Conservation (phyloP, 768 basidiomycete species). For the Hypholoma sublateritium region DNA sequence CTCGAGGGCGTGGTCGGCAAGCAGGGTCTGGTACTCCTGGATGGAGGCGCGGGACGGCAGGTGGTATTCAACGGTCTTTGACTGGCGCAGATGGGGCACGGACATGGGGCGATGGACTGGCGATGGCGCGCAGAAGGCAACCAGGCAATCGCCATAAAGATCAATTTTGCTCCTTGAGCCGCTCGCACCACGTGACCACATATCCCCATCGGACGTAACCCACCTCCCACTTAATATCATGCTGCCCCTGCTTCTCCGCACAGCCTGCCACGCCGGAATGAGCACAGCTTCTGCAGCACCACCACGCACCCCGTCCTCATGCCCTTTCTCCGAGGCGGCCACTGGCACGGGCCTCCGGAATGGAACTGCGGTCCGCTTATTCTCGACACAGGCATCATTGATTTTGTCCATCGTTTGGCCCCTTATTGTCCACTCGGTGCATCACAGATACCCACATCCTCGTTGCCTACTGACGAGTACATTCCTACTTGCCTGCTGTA, state of each 20-base stretch:
- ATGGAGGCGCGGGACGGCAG: conserved; percentile 73
- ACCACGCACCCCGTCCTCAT: too few relatives aligned
- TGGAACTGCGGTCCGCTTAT: too few relatives aligned
- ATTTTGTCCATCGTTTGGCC: too few relatives aligned
- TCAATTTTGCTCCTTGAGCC: not conserved
- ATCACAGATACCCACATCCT: too few relatives aligned
- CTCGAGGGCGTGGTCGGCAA: conserved; percentile 61
- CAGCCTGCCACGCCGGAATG: not conserved
- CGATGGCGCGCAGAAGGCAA: not conserved
- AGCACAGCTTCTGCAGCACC: too few relatives aligned
- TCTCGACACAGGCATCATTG: too few relatives aligned
- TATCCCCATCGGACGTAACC: not conserved
- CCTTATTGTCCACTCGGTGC: too few relatives aligned
- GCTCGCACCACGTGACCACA: not conserved
- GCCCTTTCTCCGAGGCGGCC: too few relatives aligned
- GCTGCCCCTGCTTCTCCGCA: not conserved
- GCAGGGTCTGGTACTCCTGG: conserved; percentile 74
- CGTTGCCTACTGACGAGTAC: too few relatives aligned
- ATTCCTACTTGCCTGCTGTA: too few relatives aligned
- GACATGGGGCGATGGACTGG: not conserved
- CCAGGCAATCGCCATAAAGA: not conserved
- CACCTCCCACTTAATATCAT: not conserved
- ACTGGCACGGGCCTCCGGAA: too few relatives aligned
- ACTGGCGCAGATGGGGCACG: conserved; percentile 41
- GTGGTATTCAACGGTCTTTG: conserved; percentile 76